Conservation (phyloP, 768 basidiomycete species). For the Lentinula boryana region DNA sequence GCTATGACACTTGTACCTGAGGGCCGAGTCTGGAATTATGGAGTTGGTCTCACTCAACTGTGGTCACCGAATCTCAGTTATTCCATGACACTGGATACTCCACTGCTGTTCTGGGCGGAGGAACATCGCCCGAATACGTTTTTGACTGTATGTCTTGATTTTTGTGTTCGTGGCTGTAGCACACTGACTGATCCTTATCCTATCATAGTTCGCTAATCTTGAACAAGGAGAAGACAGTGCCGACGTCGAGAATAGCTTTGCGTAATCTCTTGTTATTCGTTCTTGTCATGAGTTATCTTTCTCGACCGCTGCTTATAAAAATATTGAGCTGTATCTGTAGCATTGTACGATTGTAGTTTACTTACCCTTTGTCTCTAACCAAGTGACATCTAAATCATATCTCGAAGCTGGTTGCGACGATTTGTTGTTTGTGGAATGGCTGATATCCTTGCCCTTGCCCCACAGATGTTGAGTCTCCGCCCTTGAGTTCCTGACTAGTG, state of each 20-base stretch:
- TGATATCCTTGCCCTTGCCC: too few relatives aligned
- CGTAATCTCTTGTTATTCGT: constrained; percentile 34
- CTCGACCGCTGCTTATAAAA: not conserved
- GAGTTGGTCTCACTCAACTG: constrained; percentile 86
- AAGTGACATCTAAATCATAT: too few relatives aligned
- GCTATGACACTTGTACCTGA: constrained; percentile 95
- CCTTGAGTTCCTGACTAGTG: too few relatives aligned
- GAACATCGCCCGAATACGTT: constrained; percentile 93
- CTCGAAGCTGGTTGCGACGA: too few relatives aligned
- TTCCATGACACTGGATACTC: constrained; percentile 85
- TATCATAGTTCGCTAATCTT: constrained; percentile 73
- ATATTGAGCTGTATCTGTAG: not conserved
- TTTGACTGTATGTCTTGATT: constrained; percentile 60
- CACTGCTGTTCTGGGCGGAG: constrained; percentile 92
- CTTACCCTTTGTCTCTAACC: not conserved
- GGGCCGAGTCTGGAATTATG: constrained; percentile 96
- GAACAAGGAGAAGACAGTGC: constrained; percentile 91
- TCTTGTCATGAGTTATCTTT: not conserved
- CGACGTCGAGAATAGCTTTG: constrained; percentile 93
- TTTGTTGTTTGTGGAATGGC: too few relatives aligned
- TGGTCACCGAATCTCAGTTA: constrained; percentile 83
- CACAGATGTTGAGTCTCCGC: too few relatives aligned
- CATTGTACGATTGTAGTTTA: not conserved
- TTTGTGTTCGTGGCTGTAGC: not conserved
- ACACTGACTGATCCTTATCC: constrained; percentile 10